Base-by-base conservation (phyloP, 768 basidiomycete species). In the Ramaria rubella region DNA sequence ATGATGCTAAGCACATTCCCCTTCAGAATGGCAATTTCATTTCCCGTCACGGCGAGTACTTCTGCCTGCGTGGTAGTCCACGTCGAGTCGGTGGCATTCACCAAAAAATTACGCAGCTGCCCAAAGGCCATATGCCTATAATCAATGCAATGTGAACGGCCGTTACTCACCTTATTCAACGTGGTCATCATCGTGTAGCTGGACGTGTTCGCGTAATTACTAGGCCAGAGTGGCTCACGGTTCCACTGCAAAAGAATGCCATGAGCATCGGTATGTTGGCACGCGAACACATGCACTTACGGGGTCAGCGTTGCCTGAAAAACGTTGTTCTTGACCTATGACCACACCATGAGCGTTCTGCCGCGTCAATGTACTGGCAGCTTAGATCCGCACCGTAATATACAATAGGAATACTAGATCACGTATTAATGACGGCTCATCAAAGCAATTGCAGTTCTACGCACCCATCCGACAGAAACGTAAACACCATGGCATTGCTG, bases 221-320 rank as follows among this genome's bases (percentile, higher is more conserved):
- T 84, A 12, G 82, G 70, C 88, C 87, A 90, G 31, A 89, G 72
- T 4, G 88, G 79, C 64, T 87, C 88, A 50, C 89, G 81, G 65
- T 91, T 91, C 60, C 73, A 77, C 84, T 87, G 55, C n/a, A n/a
- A n/a, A 15, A 43, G 52, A 59, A 24, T 27, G 29, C 34, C 29
- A 36, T 21, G 24, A 21, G 15, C 38, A 34, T 12, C 23, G 7
- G 19, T 6, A 42, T 34, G 15, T 30, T 26, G 34, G 24, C 9
- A n/a, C 17, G 11, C 29, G 17, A 38, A n/a, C 17, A 36, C 29
- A 34, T 33, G 24, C 17, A 63, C 77, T 62, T 67, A 87, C 84
- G 33, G 88, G 88, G 63, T 90, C 87, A 7, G 67, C 69, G 63
- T 69, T 71, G 31, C 88, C 89, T 55, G 69, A 72, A 67, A 87